Evolutionary conservation across 2,329 filamentous ascomycete genomes (phyloP), one percentile per base, ranked within the genome.

Genomic region (Penicillium sp.): DNA sequence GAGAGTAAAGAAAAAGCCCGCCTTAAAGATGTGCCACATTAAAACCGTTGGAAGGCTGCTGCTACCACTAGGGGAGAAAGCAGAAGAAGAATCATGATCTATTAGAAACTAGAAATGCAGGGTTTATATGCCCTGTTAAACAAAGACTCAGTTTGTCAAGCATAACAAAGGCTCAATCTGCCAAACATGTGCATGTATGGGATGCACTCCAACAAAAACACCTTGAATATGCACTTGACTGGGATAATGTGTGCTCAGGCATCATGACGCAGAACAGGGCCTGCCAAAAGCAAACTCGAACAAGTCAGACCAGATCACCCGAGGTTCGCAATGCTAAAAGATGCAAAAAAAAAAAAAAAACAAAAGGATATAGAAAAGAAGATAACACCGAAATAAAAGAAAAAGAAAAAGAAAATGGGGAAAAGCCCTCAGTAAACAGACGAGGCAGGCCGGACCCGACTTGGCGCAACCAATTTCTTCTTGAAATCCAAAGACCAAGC

Each of bases 401-500:
- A 29, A 10, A 11, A 2, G 1, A 31, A 31, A 11, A 31, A 27
- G 23, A 11, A 16, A 36, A n/a, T n/a, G 3, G 16, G 9, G 15
- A 10, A 21, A 29, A 27, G 1, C 41, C 4, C 9, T 55, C 47
- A 57, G 13, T 31, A 43, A 29, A 57, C 34, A 40, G 54, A 56
- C 10, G 48, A 51, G n/a, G 48, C 23, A 15, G 36, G 29, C 45
- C 21, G 29, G 5, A 43, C 31, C 4, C 43, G 41, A 15, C 41
- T 52, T 47, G 54, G 48, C 41, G 21, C 13, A n/a, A 39, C 43
- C 38, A 47, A n/a, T 11, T 38, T 39, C 46, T 50, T 55, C 39
- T 48, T 40, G 8, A 51, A 55, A 51, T 50, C 53, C 25, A 50
- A 34, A 40, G 48, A 56, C 50, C 50, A 52, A 34, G 50, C 39